Conservation (phyloP, 129 eudicot genomes). For the Dittrichia graveolens region DNA sequence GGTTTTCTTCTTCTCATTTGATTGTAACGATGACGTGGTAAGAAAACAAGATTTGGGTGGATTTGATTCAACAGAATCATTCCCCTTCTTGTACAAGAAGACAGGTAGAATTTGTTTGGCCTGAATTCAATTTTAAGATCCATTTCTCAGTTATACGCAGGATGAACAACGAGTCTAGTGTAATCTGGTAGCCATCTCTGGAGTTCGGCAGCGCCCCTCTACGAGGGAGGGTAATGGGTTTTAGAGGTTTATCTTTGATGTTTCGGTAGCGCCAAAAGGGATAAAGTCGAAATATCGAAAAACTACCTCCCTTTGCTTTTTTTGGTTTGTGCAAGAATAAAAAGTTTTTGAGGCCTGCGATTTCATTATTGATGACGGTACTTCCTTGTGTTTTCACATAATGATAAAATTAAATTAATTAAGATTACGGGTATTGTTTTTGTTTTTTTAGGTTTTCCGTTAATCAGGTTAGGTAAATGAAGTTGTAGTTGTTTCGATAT, state of each 20-base stretch:
- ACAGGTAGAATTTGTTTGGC: slow-evolving; percentile 22
- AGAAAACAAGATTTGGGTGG: slow-evolving; percentile 25
- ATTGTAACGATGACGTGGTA: slow-evolving; percentile 21
- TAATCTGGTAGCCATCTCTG: slow-evolving; percentile 14
- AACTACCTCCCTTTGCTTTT: not conserved
- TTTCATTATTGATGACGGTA: no score
- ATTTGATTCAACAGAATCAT: slow-evolving; percentile 24
- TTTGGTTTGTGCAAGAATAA: slow-evolving; percentile 13
- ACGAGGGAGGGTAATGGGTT: slow-evolving; percentile 25
- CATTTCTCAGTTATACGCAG: slow-evolving; percentile 22
- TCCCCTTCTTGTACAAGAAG: slow-evolving; percentile 25
- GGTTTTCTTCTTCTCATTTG: slow-evolving; percentile 34
- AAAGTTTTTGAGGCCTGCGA: no score
- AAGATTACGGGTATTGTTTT: no score
- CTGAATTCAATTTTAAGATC: slow-evolving; percentile 23
- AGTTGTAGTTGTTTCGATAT: no score
- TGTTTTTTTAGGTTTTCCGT: no score
- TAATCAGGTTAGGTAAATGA: no score
- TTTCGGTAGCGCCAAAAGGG: slow-evolving; percentile 21
- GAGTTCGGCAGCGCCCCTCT: slow-evolving; percentile 5
- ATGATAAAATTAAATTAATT: no score
- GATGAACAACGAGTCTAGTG: slow-evolving; percentile 21
- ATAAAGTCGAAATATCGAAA: slow-evolving; percentile 17
- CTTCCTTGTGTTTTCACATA: no score
- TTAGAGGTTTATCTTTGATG: slow-evolving; percentile 37